phyloP scores from a whole-genome alignment of 768 basidiomycete species.

The Rhizopogon rudus region DNA sequence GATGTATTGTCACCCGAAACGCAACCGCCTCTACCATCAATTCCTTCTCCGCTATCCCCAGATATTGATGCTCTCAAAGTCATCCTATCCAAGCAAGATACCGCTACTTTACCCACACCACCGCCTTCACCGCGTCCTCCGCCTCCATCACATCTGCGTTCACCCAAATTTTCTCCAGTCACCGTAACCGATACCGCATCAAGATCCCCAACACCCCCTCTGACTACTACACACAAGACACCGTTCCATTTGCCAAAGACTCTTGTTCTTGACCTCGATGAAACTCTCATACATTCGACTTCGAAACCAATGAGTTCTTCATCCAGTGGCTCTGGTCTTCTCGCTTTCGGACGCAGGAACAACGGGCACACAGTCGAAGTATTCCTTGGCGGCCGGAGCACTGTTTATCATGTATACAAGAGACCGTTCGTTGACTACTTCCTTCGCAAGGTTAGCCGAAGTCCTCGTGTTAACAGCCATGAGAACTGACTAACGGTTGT shows the following conservation, averaged over 20 bases:
- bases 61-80: slow-evolving; percentile 10
- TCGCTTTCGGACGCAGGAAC: slow-evolving; percentile 57
- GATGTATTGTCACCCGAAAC: slow-evolving; percentile 15
- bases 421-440: slow-evolving; percentile 97
- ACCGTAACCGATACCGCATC: slow-evolving; percentile 20
- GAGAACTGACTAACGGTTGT: slow-evolving; percentile 1
- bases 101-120: slow-evolving; percentile 18
- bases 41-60: slow-evolving; percentile 20
- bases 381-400: slow-evolving; percentile 80
- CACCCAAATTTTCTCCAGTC: slow-evolving; percentile 1
- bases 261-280: slow-evolving; percentile 94
- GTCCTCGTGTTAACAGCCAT: not conserved
- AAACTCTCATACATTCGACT: slow-evolving; percentile 97
- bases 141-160: slow-evolving; percentile 1
- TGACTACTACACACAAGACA: slow-evolving; percentile 45
- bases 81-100: slow-evolving; percentile 9
- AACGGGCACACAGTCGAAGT: slow-evolving; percentile 91
- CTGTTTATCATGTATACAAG: slow-evolving; percentile 97
- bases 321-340: slow-evolving; percentile 50
- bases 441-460: slow-evolving; percentile 64
- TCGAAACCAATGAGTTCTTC: slow-evolving; percentile 62
- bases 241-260: slow-evolving; percentile 88
- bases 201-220: slow-evolving; percentile 47
- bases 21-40: slow-evolving; percentile 18
- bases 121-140: slow-evolving; percentile 17